Evolutionary conservation across 495 filamentous ascomycete genomes (phyloP).

Genomic region (Platismatia glauca): DNA sequence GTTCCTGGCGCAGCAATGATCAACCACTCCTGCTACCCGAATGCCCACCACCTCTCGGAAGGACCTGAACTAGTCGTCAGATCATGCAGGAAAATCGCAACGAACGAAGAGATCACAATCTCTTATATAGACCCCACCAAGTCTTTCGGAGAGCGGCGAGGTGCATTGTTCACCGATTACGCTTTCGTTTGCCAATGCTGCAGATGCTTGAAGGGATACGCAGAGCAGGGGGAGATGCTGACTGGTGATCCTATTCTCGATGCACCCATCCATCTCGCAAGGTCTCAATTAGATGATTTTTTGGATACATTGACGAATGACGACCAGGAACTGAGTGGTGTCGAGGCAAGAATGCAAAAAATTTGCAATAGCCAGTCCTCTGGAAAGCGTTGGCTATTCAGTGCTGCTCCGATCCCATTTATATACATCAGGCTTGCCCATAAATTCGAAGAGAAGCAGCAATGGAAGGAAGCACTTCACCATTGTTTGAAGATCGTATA

Average conservation of each 20-base stretch:
- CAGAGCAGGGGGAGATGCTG: not conserved
- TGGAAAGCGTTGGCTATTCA: not conserved
- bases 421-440: not conserved
- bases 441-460: not conserved
- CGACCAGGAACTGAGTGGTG: not conserved
- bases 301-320: not conserved
- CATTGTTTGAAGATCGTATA: not conserved
- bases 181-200: not conserved
- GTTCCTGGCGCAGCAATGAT: slow-evolving; percentile 7
- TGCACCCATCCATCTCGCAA: not conserved
- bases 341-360: not conserved
- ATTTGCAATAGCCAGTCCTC: not conserved
- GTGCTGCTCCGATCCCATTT: not conserved
- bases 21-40: slow-evolving; percentile 2
- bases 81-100: not conserved
- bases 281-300: not conserved
- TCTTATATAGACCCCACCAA: not conserved
- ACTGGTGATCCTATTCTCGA: not conserved
- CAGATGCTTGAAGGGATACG: not conserved
- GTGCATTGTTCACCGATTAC: not conserved
- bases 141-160: not conserved
- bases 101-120: not conserved
- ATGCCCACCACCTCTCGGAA: not conserved
- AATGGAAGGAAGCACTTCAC: not conserved
- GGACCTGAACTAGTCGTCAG: not conserved